A percentile compares a stretch with the other conserved stretches of the same genome.
These are phyloP conservation scores for Zygoascus flipseniorum DNA, from an alignment of 805 yeast genomes.

Conservation along the genomic window DNA sequence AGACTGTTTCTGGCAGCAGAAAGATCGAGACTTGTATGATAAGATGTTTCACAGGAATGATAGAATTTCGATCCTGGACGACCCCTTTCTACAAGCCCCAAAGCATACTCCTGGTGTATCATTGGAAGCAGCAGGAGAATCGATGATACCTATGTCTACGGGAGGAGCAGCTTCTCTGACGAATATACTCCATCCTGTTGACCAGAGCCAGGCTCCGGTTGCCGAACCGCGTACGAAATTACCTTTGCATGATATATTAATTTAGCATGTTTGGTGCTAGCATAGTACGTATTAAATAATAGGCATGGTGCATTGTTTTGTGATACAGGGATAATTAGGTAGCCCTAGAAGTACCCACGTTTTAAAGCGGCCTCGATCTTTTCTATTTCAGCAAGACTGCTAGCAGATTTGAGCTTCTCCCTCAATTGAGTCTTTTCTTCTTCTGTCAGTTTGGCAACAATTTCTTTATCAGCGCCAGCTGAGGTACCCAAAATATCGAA, in stretches of 20 bases:
- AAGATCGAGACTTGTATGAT: slow-evolving; percentile 5
- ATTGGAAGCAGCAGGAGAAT: neutral
- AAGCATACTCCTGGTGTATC: neutral
- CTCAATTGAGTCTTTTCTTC: slow-evolving; percentile 47
- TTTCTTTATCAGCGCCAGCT: slow-evolving; percentile 28
- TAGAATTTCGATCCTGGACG: neutral
- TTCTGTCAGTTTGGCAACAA: slow-evolving; percentile 41
- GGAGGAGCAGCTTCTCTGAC: neutral
- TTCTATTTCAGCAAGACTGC: slow-evolving; percentile 66
- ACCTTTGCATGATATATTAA: neutral
- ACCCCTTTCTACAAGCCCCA: neutral
- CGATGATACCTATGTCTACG: neutral
- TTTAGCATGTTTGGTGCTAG: neutral
- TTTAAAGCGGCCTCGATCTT: slow-evolving; percentile 50
- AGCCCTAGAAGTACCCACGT: slow-evolving; percentile 28
- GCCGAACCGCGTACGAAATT: neutral
- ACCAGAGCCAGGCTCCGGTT: neutral
- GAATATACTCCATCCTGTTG: neutral
- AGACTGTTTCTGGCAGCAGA: slow-evolving; percentile 12
- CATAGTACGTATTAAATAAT: neutral
- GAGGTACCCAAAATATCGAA: slow-evolving; percentile 21
- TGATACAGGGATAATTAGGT: neutral
- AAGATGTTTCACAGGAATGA: slow-evolving; percentile 2
- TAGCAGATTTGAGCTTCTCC: slow-evolving; percentile 50
- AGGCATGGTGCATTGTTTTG: neutral